Conservation (phyloP, 2,329 filamentous ascomycete species). For the Epicoccum nigrum region DNA sequence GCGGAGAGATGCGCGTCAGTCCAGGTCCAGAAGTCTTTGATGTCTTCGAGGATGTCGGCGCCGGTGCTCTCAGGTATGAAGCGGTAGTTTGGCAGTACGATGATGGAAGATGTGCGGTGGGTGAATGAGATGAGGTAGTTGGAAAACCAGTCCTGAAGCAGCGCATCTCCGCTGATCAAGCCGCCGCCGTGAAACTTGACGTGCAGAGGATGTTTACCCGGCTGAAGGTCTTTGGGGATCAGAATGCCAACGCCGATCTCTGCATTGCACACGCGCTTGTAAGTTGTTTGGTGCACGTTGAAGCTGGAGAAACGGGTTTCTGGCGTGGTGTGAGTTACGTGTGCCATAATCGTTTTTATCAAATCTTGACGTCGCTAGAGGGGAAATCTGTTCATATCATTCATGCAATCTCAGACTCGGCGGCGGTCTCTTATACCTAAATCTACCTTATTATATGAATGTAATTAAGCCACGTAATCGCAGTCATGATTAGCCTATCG, state of each 20-base stretch:
- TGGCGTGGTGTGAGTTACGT: conserved; percentile 3
- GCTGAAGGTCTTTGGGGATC: conserved; percentile 35
- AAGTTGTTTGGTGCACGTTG: conserved; percentile 40
- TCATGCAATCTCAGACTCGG: no score
- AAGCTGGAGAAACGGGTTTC: conserved; percentile 37
- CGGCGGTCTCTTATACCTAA: no score
- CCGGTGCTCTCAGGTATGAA: conserved; percentile 54
- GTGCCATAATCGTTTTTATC: background rate
- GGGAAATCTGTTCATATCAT: no score
- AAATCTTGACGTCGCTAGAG: no score
- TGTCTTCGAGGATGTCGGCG: conserved; percentile 51
- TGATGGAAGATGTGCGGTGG: conserved; percentile 46
- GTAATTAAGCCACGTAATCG: no score
- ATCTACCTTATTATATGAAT: no score
- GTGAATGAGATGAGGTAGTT: conserved; percentile 42
- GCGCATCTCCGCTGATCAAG: conserved; percentile 27
- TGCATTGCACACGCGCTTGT: conserved; percentile 43
- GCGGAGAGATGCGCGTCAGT: conserved; percentile 28
- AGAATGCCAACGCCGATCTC: conserved; percentile 38
- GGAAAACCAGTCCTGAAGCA: conserved; percentile 18
- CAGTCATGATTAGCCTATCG: no score
- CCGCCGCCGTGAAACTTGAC: conserved; percentile 51
- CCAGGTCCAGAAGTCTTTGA: conserved; percentile 55
- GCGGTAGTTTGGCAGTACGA: conserved; percentile 54
- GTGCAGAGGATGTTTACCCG: conserved; percentile 34